A percentile compares a stretch with the other conserved stretches of the same genome.
These are phyloP conservation scores for Botrytis paeoniae DNA, from an alignment of 2,329 filamentous ascomycete genomes.

Conservation along the genomic window DNA sequence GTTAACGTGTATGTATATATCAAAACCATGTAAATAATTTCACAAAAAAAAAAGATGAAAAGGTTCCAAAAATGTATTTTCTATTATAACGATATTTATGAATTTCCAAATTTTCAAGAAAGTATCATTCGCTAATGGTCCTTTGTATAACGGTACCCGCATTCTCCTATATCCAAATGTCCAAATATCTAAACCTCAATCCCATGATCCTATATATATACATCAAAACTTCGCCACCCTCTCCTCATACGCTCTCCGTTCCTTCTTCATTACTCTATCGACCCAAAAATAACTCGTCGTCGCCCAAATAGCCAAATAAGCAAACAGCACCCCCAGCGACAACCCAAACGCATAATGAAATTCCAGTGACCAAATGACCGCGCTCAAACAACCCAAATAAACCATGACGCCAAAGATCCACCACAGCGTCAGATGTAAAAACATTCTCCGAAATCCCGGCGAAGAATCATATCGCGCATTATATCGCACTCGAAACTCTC, in stretches of 20 bases:
- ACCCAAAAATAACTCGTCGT: constrained; percentile 23
- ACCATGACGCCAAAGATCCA: constrained; percentile 27
- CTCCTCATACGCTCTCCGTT: constrained; percentile 21
- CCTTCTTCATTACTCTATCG: constrained; percentile 23
- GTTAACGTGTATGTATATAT: neutral
- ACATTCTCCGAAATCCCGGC: constrained; percentile 25
- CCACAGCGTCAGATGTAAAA: constrained; percentile 26
- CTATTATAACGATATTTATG: neutral
- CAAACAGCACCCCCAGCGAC: constrained; percentile 26
- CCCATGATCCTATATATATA: neutral
- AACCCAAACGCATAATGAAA: constrained; percentile 31
- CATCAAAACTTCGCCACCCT: constrained; percentile 2
- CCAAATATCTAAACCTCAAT: neutral
- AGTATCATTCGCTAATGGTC: neutral
- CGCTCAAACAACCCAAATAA: constrained; percentile 27
- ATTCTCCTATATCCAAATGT: neutral
- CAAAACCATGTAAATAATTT: neutral
- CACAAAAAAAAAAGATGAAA: neutral
- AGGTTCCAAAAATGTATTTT: neutral
- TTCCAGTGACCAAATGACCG: constrained; percentile 29
- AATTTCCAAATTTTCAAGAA: neutral
- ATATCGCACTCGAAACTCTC: constrained; percentile 29
- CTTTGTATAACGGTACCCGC: neutral
- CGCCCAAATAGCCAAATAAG: constrained; percentile 28
- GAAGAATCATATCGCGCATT: constrained; percentile 28